Evolutionary conservation across 1,139 yeast species (phyloP), one percentile per base, ranked within the genome.

Genomic region (Scheffersomyces lignicola): DNA sequence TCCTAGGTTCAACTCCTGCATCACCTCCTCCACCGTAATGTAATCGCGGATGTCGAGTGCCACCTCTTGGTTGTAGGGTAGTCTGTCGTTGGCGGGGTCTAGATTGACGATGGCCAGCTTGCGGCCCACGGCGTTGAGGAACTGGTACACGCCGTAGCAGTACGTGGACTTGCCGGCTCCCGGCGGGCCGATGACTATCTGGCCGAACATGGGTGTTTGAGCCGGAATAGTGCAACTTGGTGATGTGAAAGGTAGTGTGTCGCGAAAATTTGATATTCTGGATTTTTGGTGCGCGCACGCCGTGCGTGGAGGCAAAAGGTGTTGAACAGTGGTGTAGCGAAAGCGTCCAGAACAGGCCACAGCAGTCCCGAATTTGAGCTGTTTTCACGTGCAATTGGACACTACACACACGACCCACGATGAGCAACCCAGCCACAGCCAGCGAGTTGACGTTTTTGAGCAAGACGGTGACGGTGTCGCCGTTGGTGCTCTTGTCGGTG

Each of bases 141-240:
- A 92, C 67, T 92, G 97, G 48, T 76, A 76, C 81, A 92, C 78
- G 18, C 98, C 98, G 56, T 80, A 71, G 55, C 97, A 89, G 56
- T 87, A 94, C 0, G 98, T 94, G 0, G 97, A 87, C 54, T 94
- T 94, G 1, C 99, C 99, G 0, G 96, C 76, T 2, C 98, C 99
- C 0, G 99, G 98, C 0, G 98, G 97, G 0, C 99, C 99, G 24
- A 94, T 87, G 10, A 92, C 92, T 14, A 92, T 78, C 60, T 92
- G 97, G 2, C 95, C 97, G 58, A 87, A 90, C 67, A 70, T 69
- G 11, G 13, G 11, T 14, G 7, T 23, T 23, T 23, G 26, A 23
- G 6, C 13, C n/a, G n/a, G n/a, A n/a, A n/a, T n/a, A n/a, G n/a
- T n/a, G n/a, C n/a, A n/a, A n/a, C n/a, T n/a, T n/a, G n/a, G n/a